phyloP scores from a whole-genome alignment of 2,329 filamentous ascomycete genomes.

The Hypoxylon sp. region DNA sequence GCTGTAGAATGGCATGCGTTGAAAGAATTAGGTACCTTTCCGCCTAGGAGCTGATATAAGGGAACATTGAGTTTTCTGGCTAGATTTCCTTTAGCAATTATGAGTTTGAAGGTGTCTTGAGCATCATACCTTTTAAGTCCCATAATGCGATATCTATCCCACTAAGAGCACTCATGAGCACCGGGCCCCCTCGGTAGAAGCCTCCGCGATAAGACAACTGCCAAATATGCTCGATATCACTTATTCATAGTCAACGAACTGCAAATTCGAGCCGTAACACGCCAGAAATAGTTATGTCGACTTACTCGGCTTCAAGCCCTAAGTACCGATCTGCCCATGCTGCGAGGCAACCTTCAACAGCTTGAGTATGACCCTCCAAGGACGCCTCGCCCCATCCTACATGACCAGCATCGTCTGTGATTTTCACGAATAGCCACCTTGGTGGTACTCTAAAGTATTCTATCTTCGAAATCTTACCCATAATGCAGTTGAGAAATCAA shows the following conservation, averaged over 20 bases:
- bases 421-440: conserved; percentile 84
- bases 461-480: conserved; percentile 75
- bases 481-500: conserved; percentile 50
- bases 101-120: background rate
- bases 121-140: conserved; percentile 75
- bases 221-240: conserved; percentile 87
- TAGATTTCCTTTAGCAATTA: conserved; percentile 28
- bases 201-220: conserved; percentile 78
- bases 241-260: conserved; percentile 55
- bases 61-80: conserved; percentile 71
- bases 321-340: conserved; percentile 74
- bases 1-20: background rate
- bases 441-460: conserved; percentile 83
- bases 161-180: conserved; percentile 84
- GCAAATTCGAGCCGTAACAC: background rate
- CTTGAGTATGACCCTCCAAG: conserved; percentile 80
- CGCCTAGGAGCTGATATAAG: conserved; percentile 80
- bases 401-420: conserved; percentile 75
- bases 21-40: conserved; percentile 65
- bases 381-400: conserved; percentile 83
- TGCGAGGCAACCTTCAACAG: conserved; percentile 81
- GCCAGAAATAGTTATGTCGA: background rate
- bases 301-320: conserved; percentile 79
- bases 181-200: conserved; percentile 84
- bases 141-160: conserved; percentile 86